Conservation (phyloP, 2,329 filamentous ascomycete species). For the Ophiostoma sp. region DNA sequence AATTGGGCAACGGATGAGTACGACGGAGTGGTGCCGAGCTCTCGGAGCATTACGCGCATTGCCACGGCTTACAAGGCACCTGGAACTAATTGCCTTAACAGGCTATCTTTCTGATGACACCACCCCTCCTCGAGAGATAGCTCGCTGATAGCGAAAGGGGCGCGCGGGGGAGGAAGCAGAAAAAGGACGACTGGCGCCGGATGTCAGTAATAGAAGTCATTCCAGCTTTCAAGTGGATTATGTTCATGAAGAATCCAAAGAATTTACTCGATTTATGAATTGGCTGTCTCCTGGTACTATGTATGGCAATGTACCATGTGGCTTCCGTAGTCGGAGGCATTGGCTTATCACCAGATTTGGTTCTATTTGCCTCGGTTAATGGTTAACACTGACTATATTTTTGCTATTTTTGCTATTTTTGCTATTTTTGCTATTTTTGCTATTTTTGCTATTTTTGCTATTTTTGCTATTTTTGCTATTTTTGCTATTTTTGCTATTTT, state of each 20-base stretch:
- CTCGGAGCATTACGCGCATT: neutral
- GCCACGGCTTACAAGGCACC: conserved; percentile 1
- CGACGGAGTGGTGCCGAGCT: neutral
- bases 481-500: too few species aligned
- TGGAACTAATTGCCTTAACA: conserved; percentile 2
- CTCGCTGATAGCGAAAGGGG: conserved; percentile 6
- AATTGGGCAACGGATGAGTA: neutral
- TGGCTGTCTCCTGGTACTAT: neutral
- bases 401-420: too few species aligned
- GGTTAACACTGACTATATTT: too few species aligned
- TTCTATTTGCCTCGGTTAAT: too few species aligned
- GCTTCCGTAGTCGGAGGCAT: neutral
- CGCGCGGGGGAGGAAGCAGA: neutral
- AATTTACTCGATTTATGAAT: neutral
- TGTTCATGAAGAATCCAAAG: too few species aligned
- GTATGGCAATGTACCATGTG: neutral
- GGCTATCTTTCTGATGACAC: conserved; percentile 7
- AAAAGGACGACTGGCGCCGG: neutral
- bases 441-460: too few species aligned
- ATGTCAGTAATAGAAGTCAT: neutral
- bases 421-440: too few species aligned
- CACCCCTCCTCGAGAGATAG: conserved; percentile 8
- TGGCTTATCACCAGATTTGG: neutral
- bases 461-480: too few species aligned
- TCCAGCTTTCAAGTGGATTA: too few species aligned